Evolutionary conservation across 306 rosid genomes (phyloP), one percentile per base, ranked within the genome.

Genomic region (Hylodesmum podocarpum): DNA sequence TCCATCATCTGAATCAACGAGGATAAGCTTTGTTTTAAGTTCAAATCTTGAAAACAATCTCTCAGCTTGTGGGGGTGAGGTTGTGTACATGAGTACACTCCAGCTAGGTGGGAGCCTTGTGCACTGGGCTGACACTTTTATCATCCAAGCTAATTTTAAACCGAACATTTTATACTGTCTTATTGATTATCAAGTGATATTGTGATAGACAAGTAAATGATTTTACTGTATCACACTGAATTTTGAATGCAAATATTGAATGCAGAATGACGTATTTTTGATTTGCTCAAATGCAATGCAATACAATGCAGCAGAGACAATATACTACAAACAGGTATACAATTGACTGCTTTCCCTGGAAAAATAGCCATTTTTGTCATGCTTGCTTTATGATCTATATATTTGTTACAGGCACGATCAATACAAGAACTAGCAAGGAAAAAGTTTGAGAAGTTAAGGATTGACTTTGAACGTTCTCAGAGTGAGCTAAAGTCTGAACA

Each of bases 281-380:
- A 91, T 96, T 65, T 96, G 97, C 86, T 88, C 96, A 70, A 96
- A 96, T 62, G 98, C 99, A 72, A 96, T 91, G 98, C 96, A 90
- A 79, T 96, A 92, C 84, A 96, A 96, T 87, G 78, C 96, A 4
- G 69, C 98, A 0, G 99, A 96, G 37, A 96, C 99, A 15, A 78
- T 96, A 84, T 96, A 96, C 89, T 84, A 96, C 79, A 92, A 90
- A 86, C 98, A 96, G 98, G 99, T 96, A 83, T 19, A 40, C 43
- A 51, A 64, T 50, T 71, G 75, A 57, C 27, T 21, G n/a, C 12
- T 46, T 61, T 3, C 22, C 53, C 72, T 71, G 25, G 70, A 28
- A 22, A 21, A 67, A 46, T 50, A 12, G 33, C 74, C 67, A 65
- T 18, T 62, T 62, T 69, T 81, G 46, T 28, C 68, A 70, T 72